Evolutionary conservation across 768 basidiomycete species (phyloP).

Genomic region (Xerocomus spinulosus): DNA sequence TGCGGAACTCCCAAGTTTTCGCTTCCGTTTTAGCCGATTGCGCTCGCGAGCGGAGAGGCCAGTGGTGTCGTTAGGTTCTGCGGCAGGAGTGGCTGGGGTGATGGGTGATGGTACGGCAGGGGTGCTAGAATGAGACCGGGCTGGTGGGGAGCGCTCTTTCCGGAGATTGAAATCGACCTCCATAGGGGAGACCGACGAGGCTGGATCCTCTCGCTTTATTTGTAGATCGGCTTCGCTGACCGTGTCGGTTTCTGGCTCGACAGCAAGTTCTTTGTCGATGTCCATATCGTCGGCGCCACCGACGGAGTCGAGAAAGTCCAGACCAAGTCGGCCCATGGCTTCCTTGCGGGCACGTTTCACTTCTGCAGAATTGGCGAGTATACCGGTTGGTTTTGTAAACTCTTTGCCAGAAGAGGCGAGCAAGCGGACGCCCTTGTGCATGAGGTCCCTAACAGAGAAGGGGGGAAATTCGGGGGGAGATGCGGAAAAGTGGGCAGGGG

Average conservation of each 20-base stretch:
- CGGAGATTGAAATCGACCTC: conserved; percentile 39
- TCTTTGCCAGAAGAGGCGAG: conserved; percentile 94
- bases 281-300: conserved; percentile 77
- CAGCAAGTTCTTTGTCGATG: conserved; percentile 74
- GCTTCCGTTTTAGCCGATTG: conserved; percentile 91
- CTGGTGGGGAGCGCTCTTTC: conserved; percentile 39
- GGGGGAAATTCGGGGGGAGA: conserved; percentile 58
- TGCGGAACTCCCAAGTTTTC: conserved; percentile 79
- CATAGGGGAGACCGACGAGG: conserved; percentile 38
- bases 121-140: conserved; percentile 41
- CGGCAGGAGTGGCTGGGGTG: conserved; percentile 32
- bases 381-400: conserved; percentile 69
- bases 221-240: conserved; percentile 39
- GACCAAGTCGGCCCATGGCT: conserved; percentile 81
- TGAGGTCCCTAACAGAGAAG: conserved; percentile 73
- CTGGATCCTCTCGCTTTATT: conserved; percentile 38
- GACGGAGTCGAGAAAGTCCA: conserved; percentile 77
- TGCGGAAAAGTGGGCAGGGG: conserved; percentile 24
- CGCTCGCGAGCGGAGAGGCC: conserved; percentile 87
- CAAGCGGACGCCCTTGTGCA: conserved; percentile 72
- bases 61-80: conserved; percentile 40
- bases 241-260: conserved; percentile 47
- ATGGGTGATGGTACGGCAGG: conserved; percentile 49
- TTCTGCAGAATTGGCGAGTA: conserved; percentile 69
- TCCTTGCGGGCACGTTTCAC: conserved; percentile 86